These are phyloP conservation scores for Microthlaspi erraticum DNA, from an alignment of 345 rosid genomes.

Conservation along the genomic window DNA sequence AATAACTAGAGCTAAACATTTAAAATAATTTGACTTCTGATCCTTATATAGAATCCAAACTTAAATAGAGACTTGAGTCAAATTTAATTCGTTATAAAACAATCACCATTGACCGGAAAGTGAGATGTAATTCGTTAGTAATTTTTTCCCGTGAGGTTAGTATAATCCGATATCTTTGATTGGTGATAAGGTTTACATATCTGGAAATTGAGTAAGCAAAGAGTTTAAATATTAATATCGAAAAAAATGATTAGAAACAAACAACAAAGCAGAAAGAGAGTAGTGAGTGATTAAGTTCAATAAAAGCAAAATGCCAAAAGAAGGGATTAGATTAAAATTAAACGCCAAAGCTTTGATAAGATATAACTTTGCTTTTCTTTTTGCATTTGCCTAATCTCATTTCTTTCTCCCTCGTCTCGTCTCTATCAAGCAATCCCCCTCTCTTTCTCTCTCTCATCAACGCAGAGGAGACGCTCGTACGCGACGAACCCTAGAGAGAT, in stretches of 20 bases:
- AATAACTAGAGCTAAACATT: not conserved
- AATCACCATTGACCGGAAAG: slow-evolving; percentile 28
- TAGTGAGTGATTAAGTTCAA: slow-evolving; percentile 34
- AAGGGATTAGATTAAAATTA: slow-evolving; percentile 10
- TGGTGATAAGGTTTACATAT: slow-evolving; percentile 29
- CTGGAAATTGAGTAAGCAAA: slow-evolving; percentile 17
- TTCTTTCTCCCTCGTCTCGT: slow-evolving; percentile 27
- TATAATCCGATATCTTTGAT: not conserved
- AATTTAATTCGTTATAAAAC: slow-evolving; percentile 10
- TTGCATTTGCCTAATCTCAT: slow-evolving; percentile 19
- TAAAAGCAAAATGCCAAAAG: slow-evolving; percentile 28
- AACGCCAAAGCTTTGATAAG: slow-evolving; percentile 27
- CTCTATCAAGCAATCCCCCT: slow-evolving; percentile 43
- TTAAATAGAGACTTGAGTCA: slow-evolving; percentile 33
- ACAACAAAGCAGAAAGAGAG: slow-evolving; percentile 20
- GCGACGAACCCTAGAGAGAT: slow-evolving; percentile 34
- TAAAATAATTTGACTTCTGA: not conserved
- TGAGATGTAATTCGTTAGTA: not conserved
- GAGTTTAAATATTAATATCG: not conserved
- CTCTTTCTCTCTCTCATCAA: slow-evolving; percentile 31
- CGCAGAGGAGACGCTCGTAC: slow-evolving; percentile 32
- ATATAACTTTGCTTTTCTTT: slow-evolving; percentile 15
- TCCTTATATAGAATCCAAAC: not conserved
- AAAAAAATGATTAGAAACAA: slow-evolving; percentile 26
- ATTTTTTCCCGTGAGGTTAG: not conserved